Percentiles rank a stretch among this genome's conserved stretches.
phyloP scores from a whole-genome alignment of 2,329 filamentous ascomycete species.

The Alternaria gaisen region DNA sequence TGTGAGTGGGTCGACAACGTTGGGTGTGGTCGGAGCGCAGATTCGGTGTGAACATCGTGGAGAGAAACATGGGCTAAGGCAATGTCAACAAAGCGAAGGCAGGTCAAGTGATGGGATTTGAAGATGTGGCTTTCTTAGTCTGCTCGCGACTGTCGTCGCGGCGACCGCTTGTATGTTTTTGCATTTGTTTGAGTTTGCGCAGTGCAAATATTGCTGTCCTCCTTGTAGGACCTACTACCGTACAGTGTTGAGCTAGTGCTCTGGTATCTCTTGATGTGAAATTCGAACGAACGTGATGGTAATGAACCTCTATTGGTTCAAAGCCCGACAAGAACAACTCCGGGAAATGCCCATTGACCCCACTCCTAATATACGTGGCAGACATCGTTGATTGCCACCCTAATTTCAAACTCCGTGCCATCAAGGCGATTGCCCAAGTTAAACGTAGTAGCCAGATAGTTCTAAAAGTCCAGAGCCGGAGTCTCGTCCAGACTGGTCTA shows the following conservation, averaged over 20 bases:
- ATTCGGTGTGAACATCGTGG: slow-evolving; percentile 2
- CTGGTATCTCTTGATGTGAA: slow-evolving; percentile 50
- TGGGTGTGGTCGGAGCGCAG: slow-evolving; percentile 8
- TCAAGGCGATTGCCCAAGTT: slow-evolving; percentile 46
- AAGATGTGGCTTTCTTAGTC: slow-evolving; percentile 12
- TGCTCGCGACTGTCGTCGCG: slow-evolving; percentile 17
- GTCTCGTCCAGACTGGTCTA: slow-evolving; percentile 37
- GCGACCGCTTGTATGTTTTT: slow-evolving; percentile 24
- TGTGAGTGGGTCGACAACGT: slow-evolving; percentile 26
- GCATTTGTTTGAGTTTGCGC: slow-evolving; percentile 23
- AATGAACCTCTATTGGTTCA: slow-evolving; percentile 20
- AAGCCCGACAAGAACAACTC: slow-evolving; percentile 26
- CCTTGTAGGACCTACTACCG: slow-evolving; percentile 39
- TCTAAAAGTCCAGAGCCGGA: slow-evolving; percentile 33
- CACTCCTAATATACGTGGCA: slow-evolving; percentile 20
- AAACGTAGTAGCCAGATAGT: slow-evolving; percentile 40
- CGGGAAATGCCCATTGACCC: slow-evolving; percentile 31
- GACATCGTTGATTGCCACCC: slow-evolving; percentile 21
- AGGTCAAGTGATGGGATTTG: background rate
- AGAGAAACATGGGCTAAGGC: background rate
- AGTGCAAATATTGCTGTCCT: slow-evolving; percentile 25
- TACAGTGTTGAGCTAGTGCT: slow-evolving; percentile 47
- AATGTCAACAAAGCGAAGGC: background rate
- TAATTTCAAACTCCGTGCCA: slow-evolving; percentile 35
- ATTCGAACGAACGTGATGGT: slow-evolving; percentile 39